Base-by-base conservation (phyloP, 202 grass and related monocot genomes). In the Zoysia matrella region DNA sequence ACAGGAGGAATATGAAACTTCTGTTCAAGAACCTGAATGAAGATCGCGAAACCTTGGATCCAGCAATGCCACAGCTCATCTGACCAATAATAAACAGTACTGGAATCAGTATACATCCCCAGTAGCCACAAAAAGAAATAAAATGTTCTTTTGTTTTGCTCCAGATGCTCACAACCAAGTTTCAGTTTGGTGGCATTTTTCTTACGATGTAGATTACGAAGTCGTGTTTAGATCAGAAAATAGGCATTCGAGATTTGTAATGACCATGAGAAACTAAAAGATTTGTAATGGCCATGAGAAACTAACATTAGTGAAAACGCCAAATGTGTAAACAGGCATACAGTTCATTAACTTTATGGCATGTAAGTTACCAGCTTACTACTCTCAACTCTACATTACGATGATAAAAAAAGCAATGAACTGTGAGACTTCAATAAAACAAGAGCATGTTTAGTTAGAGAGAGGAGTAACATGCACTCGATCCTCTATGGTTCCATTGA, bases 1-100 rank as follows among this genome's bases (percentile, higher is more conserved):
- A 79, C 58, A 16, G 57, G 4, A 50, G 15, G 30, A 10, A 69
- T 79, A 45, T 0, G 11, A 58, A 54, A 71, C 48, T n/a, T 63
- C 72, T 73, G 58, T 6, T 78, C 41, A 78, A 73, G 13, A 44
- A 86, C 22, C 56, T 65, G 18, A 73, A 60, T 22, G 55, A 9
- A 60, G 73, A 80, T 56, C 58, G 65, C n/a, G 72, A 36, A 10
- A 65, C 68, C 30, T 63, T 71, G 50, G 18, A 80, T 81, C 51
- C 72, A 72, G 58, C 6, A 47, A 10, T 63, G 36, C 30, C 13
- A 65, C 5, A 78, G 2, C 78, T 72, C 16, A 53, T 5, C 12
- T 16, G 30, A 11, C 8, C 8, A 45, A 7, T 14, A 11, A 4
- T 22, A 78, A 40, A 78, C 36, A 52, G 39, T 11, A 65, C 39